phyloP scores from a whole-genome alignment of 2,329 filamentous ascomycete species.

The Capronia americana region DNA sequence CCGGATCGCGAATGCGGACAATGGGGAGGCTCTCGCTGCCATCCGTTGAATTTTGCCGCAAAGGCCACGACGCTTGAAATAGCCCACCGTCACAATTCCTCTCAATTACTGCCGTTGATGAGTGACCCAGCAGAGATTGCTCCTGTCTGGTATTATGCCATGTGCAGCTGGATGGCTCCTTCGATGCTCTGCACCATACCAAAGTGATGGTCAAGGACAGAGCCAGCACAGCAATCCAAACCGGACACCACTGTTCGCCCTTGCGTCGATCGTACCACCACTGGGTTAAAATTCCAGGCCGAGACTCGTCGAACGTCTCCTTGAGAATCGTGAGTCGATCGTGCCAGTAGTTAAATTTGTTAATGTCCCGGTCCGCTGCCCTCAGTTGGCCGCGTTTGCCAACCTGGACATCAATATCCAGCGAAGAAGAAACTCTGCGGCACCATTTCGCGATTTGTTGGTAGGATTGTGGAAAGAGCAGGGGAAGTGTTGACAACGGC shows the following conservation, averaged over 20 bases:
- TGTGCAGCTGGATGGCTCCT: conserved; percentile 52
- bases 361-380: conserved; percentile 41
- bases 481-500: conserved; percentile 10
- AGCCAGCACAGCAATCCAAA: conserved; percentile 53
- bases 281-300: conserved; percentile 46
- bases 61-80: no score
- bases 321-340: conserved; percentile 54
- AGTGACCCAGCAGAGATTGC: neutral
- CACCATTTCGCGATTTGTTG: conserved; percentile 40
- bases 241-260: conserved; percentile 45
- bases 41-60: neutral
- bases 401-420: conserved; percentile 42
- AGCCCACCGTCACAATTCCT: no score
- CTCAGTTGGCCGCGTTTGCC: conserved; percentile 44
- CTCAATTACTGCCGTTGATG: neutral
- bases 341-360: conserved; percentile 50
- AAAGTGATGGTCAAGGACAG: conserved; percentile 43
- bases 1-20: neutral
- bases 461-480: conserved; percentile 15
- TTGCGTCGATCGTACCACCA: conserved; percentile 46
- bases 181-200: conserved; percentile 50
- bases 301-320: conserved; percentile 50
- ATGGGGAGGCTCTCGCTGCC: neutral
- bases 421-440: conserved; percentile 9
- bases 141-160: conserved; percentile 34